A percentile compares a stretch with the other conserved stretches of the same genome.
phyloP scores from a whole-genome alignment of 768 basidiomycete genomes.

The Paxillus ammoniavirescens region DNA sequence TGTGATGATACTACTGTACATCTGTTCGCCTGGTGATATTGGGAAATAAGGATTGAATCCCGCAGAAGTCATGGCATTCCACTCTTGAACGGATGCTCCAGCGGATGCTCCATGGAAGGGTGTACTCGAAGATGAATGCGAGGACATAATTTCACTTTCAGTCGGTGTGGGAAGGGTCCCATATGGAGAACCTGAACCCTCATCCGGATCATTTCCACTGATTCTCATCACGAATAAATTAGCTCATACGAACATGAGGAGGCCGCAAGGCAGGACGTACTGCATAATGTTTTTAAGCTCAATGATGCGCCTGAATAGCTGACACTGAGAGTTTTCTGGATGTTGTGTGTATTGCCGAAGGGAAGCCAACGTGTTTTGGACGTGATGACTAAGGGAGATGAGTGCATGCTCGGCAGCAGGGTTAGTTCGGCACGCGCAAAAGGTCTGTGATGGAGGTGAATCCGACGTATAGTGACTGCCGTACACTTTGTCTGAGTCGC shows the following conservation, averaged over 20 bases:
- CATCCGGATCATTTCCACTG: conserved; percentile 52
- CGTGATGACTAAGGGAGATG: conserved; percentile 60
- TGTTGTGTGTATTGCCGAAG: conserved; percentile 64
- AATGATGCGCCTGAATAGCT: conserved; percentile 55
- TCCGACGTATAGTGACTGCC: conserved; percentile 31
- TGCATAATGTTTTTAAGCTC: conserved; percentile 64
- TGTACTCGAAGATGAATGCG: conserved; percentile 43
- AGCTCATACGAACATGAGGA: conserved; percentile 34
- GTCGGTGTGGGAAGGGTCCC: conserved; percentile 57
- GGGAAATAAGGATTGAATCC: conserved; percentile 74
- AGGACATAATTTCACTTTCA: conserved; percentile 57
- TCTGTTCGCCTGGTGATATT: conserved; percentile 50
- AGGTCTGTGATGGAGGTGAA: conserved; percentile 35
- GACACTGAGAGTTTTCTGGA: conserved; percentile 50
- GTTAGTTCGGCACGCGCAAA: conserved; percentile 64
- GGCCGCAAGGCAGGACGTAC: conserved; percentile 48
- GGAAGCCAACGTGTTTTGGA: conserved; percentile 54
- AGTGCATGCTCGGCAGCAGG: conserved; percentile 59
- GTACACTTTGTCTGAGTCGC: conserved; percentile 34
- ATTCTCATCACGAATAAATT: conserved; percentile 31
- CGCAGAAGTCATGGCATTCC: conserved; percentile 52
- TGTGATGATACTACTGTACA: conserved; percentile 58
- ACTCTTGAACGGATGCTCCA: conserved; percentile 56
- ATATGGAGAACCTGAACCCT: conserved; percentile 47
- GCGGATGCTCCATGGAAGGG: conserved; percentile 42